Evolutionary conservation across 2,329 filamentous ascomycete genomes (phyloP), one percentile per base, ranked within the genome.

Genomic region (Lasiodiplodia gonubiensis): DNA sequence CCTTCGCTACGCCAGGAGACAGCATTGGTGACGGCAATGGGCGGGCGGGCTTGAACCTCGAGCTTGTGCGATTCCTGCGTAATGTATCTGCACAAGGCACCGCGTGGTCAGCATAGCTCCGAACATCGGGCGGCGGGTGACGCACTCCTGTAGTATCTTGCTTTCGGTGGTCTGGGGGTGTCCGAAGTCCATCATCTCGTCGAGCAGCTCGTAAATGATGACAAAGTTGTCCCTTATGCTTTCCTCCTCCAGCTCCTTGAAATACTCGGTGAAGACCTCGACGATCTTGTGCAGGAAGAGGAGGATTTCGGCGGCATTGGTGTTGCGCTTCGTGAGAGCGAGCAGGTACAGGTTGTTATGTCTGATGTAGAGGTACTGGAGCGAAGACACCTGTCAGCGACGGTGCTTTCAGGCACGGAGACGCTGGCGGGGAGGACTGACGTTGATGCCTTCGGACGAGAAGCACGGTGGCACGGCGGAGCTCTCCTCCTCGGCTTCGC

Each of bases 111-210:
- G 64, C 46, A 27, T 14, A 8, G 33, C 27, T 14, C 21, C 16
- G n/a, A 21, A n/a, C 14, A n/a, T 23, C n/a, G 18, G 35, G 14
- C 23, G 16, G 54, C 64, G 27, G 51, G 49, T 46, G 64, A 67
- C 80, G 74, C 82, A 89, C 84, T 99, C 95, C 81, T 99, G 95
- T 69, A 99, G 84, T 79, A 99, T 99, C 87, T 99, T 99, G 79
- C 89, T 92, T 81, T 99, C 95, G 72, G 95, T 99, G 11, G 95
- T 99, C 80, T 99, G 95, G 6, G 95, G 95, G 80, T 99, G 97
- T 70, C 95, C 95, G 85, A 99, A 99, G 82, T 99, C 95, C 95
- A 99, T 99, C 95, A 99, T 99, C 84, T 99, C 95, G 78, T 99
- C 95, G 70, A 99, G 88, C 69, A 99, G 83, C 82, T 99, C 95